Conservation (phyloP, 139 green algal genomes). For the Deuterostichococcus epilithicus region DNA sequence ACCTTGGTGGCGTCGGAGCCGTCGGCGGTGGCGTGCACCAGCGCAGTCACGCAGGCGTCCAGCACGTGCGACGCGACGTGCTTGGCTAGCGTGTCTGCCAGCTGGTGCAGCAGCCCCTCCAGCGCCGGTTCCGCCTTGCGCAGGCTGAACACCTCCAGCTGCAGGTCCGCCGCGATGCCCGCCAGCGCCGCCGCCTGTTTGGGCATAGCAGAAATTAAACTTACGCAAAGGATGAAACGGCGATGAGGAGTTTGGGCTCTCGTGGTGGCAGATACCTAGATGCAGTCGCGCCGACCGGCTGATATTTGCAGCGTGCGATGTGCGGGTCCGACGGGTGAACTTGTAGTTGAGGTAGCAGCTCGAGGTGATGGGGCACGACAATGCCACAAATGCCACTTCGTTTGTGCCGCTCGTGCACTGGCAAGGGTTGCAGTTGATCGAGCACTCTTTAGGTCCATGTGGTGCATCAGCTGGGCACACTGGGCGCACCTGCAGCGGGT, state of each 20-base stretch:
- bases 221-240: neutral
- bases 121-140: conserved; percentile 34
- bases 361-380: neutral
- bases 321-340: neutral
- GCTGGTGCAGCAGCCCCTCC: conserved; percentile 20
- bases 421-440: neutral
- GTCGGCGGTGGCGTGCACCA: conserved; percentile 10
- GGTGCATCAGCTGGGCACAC: neutral
- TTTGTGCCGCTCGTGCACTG: neutral
- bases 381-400: neutral
- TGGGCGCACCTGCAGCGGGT: conserved; percentile 28
- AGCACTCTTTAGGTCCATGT: neutral
- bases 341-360: neutral
- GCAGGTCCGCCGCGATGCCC: conserved; percentile 34
- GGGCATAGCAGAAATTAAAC: neutral
- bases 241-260: neutral
- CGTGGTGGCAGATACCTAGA: too few species aligned
- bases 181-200: conserved; percentile 48
- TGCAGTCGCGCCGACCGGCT: neutral
- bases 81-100: conserved; percentile 11
- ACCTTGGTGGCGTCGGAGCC: neutral
- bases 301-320: neutral
- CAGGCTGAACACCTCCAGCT: conserved; percentile 61
- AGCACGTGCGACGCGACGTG: conserved; percentile 11
- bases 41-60: neutral